Evolutionary conservation across 1,284 basidiomycete genomes (phyloP).

Genomic region (Thecaphora frezii): DNA sequence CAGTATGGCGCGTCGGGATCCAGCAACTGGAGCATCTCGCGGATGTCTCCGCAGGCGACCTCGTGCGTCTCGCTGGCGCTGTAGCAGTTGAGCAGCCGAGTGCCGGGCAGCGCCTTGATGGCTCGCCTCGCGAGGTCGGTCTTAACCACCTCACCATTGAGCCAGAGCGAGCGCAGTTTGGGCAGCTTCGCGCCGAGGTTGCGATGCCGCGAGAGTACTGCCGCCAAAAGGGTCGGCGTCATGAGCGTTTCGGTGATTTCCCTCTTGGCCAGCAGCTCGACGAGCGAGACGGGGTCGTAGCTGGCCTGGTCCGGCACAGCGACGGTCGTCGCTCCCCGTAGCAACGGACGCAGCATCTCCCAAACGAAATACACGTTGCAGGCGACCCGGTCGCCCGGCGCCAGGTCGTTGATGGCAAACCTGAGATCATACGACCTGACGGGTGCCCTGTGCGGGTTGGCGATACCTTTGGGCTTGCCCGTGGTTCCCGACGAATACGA

Average conservation of each 20-base stretch:
- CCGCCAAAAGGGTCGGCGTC: constrained; percentile 55
- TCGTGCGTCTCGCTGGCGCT: constrained; percentile 58
- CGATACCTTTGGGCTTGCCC: constrained; percentile 57
- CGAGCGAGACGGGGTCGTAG: constrained; percentile 54
- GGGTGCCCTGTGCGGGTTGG: constrained; percentile 55
- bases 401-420: constrained; percentile 48
- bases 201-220: constrained; percentile 51
- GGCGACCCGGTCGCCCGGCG: constrained; percentile 50
- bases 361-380: constrained; percentile 59
- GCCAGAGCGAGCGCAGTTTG: constrained; percentile 51
- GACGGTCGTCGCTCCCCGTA: constrained; percentile 54
- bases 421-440: constrained; percentile 54
- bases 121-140: constrained; percentile 50
- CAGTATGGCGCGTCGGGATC: constrained; percentile 30
- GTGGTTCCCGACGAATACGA: constrained; percentile 58
- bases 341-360: constrained; percentile 56
- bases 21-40: constrained; percentile 21
- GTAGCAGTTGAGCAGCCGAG: constrained; percentile 56
- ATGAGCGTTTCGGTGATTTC: constrained; percentile 57
- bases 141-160: constrained; percentile 58
- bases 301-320: constrained; percentile 52
- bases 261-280: constrained; percentile 40
- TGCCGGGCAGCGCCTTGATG: constrained; percentile 47
- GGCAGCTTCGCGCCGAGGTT: constrained; percentile 39
- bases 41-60: constrained; percentile 52